Evolutionary conservation across 164 flowering plant species (phyloP), one percentile per base, ranked within the genome.

Genomic region (Saururus chinensis): DNA sequence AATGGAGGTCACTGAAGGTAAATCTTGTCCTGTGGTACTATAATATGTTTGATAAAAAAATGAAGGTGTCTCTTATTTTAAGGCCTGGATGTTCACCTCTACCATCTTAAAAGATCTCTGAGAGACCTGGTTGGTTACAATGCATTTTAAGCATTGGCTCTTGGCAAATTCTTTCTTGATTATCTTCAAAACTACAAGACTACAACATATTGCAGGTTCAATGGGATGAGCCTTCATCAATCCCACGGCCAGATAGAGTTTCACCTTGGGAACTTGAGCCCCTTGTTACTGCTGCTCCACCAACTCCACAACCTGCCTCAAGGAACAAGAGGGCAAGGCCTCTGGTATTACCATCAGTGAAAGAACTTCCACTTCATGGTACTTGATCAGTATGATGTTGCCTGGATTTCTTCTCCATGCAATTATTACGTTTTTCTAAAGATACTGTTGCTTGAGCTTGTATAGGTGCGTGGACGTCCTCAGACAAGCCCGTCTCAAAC

Each of bases 231-330:
- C 92, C 98, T 48, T 81, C 96, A 52, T 70, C 88, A 45, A 84
- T 89, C 23, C 57, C 79, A 54, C 87, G 96, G 1, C 96, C 98
- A 4, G 96, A 92, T 7, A 81, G 82, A 71, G 96, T 89, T 66
- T 92, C 98, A 40, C 81, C 98, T 4, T 92, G 98, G 98, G 96
- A 92, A 64, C 64, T 87, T 71, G 96, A 92, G 67, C 98, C 96
- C 7, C 87, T 85, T 45, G 80, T 85, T 52, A 75, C 89, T n/a
- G 65, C 79, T 65, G 21, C 77, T 59, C 70, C 90, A 62, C 63
- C 80, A 9, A 76, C 71, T 65, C 65, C 83, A 30, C 96, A 84
- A 60, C 81, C 84, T 35, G 69, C 75, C 40, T 84, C 76, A 59
- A 84, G 89, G 72, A 85, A 69, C 73, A 92, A 92, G 73, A 77